These are phyloP conservation scores for Gautieria morchelliformis DNA, from an alignment of 768 basidiomycete genomes.

Conservation along the genomic window DNA sequence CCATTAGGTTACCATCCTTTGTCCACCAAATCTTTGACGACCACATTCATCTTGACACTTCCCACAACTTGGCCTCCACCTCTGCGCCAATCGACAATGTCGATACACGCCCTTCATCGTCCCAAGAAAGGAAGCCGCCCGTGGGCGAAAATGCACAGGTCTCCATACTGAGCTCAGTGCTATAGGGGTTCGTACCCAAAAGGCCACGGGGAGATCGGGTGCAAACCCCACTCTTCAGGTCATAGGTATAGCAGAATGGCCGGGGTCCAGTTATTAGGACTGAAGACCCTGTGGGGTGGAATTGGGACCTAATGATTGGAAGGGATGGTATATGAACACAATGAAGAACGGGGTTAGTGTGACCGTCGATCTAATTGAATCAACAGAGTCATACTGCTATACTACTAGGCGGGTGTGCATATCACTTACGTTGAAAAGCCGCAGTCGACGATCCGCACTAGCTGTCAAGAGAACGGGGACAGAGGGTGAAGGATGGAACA, in stretches of 20 bases:
- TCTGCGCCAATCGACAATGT: conserved; percentile 84
- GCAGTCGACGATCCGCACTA: conserved; percentile 78
- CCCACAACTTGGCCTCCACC: conserved; percentile 82
- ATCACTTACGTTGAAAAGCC: conserved; percentile 77
- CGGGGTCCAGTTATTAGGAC: conserved; percentile 78
- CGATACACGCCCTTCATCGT: conserved; percentile 66
- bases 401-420: background rate
- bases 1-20: conserved; percentile 42
- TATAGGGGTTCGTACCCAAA: conserved; percentile 52
- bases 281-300: conserved; percentile 82
- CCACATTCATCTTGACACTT: conserved; percentile 66
- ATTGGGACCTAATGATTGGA: conserved; percentile 65
- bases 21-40: conserved; percentile 72
- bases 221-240: conserved; percentile 67
- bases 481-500: conserved; percentile 80
- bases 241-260: conserved; percentile 90
- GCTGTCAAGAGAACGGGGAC: conserved; percentile 81
- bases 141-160: conserved; percentile 58
- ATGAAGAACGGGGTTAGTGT: conserved; percentile 83
- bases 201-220: conserved; percentile 58
- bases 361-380: conserved; percentile 70
- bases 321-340: conserved; percentile 86
- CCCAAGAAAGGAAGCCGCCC: conserved; percentile 63
- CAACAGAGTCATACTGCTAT: conserved; percentile 4
- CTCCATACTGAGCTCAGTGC: conserved; percentile 45